Evolutionary conservation across 257 asterid species (phyloP).

Genomic region (Sherardia arvensis): DNA sequence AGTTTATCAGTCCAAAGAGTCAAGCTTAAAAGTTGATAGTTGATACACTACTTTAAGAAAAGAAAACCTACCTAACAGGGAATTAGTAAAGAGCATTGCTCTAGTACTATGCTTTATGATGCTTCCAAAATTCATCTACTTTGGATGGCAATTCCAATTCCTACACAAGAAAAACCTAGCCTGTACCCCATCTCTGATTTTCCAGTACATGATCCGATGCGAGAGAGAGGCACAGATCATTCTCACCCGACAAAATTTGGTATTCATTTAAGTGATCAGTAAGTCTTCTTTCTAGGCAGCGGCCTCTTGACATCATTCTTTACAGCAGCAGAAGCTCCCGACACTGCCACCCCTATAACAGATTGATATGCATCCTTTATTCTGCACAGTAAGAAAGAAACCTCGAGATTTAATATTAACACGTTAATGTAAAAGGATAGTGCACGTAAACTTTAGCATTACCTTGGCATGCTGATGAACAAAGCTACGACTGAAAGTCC

Average conservation of each 20-base stretch:
- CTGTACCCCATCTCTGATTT: not conserved
- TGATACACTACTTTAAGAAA: too few relatives aligned
- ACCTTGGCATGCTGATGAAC: slow-evolving; percentile 90
- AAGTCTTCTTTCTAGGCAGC: slow-evolving; percentile 52
- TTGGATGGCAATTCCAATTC: not conserved
- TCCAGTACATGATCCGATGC: not conserved
- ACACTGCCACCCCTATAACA: slow-evolving; percentile 23
- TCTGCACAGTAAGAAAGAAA: slow-evolving; percentile 23
- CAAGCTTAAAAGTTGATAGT: too few relatives aligned
- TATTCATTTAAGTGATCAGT: slow-evolving; percentile 24
- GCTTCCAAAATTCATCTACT: not conserved
- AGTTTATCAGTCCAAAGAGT: too few relatives aligned
- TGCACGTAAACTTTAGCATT: not conserved
- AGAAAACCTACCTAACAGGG: not conserved
- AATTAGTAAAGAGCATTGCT: not conserved
- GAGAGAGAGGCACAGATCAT: not conserved
- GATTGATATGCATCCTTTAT: slow-evolving; percentile 66
- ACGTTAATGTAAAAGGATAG: not conserved
- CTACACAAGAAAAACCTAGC: not conserved
- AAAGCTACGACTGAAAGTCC: slow-evolving; percentile 66
- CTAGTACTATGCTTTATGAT: too few relatives aligned
- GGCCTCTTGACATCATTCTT: slow-evolving; percentile 67
- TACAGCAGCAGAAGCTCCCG: slow-evolving; percentile 27
- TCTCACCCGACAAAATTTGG: not conserved
- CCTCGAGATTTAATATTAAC: not conserved